Evolutionary conservation across 176 grass and related monocot species (phyloP), one percentile per base, ranked within the genome.

Genomic region (Hsuehochloa calcarea): DNA sequence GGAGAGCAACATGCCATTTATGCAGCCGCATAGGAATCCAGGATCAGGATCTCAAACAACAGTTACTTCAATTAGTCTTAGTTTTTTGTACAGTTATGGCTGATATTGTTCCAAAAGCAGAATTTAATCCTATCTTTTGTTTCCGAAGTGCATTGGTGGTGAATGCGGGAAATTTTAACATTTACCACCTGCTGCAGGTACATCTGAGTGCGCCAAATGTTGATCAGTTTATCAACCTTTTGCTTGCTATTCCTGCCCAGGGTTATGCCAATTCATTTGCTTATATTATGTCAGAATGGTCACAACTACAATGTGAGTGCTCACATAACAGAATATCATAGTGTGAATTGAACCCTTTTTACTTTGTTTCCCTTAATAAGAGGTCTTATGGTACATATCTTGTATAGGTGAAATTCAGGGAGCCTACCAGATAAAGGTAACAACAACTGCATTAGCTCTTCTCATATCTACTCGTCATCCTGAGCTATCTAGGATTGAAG

Each of bases 341-440:
- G 37, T 8, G 16, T 45, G 45, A 84, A 79, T 68, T 65, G n/a
- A 77, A 59, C 49, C 12, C 13, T 68, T 49, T 46, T n/a, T 77
- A 22, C 22, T 8, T 20, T 56, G 15, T 59, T 85, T 22, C 26
- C 8, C 68, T 81, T 50, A 47, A 26, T 44, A 43, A 81, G 35
- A 79, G 45, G 62, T 65, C 74, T 71, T 26, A 65, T 86, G 39
- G 47, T 67, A 77, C 75, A 71, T 70, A 81, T 59, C 20, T 44
- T 54, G 52, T 88, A 58, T 74, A 98, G 93, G 93, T 89, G 93
- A 98, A 91, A 93, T 98, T 89, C 93, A 95, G 68, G 96, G 96
- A 84, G 86, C 91, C 39, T 98, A 98, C 81, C 96, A 98, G 85
- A 98, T 98, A 92, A 98, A 95, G 68, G 91, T 98, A 63, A 98